Base-by-base conservation (phyloP, 2,329 filamentous ascomycete genomes). In the Fusarium albosuccineum region DNA sequence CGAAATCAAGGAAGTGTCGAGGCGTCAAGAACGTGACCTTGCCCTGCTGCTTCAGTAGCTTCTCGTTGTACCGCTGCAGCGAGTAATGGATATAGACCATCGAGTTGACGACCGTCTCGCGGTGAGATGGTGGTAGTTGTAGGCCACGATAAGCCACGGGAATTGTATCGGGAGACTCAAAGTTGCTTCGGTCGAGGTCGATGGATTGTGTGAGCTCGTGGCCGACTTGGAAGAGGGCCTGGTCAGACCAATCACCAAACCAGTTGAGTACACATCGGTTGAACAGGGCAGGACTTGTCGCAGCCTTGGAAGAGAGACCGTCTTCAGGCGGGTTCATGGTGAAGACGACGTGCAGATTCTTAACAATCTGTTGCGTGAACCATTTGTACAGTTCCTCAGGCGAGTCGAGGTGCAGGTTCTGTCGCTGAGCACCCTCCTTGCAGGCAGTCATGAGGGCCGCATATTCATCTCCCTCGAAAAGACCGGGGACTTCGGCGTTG, bases 311-410 rank as follows among this genome's bases (percentile, higher is more conserved):
- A 2, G 93, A 96, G 9, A 99, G 83, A 1, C 96, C 95, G 72
- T 96, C 96, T 76, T 97, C 93, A 0, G 96, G 97, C 13, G 96
- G 96, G 79, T 99, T 99, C 96, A 99, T 99, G 4, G 96, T 99
- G 79, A 99, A 99, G 22, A 99, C 96, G 48, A 99, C 96, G 75
- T 99, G 96, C 40, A 99, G 83, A 76, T 99, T 99, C 84, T 97
- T 97, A 77, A 99, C 92, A 74, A 99, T 98, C 79, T 99, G 96
- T 74, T 97, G 93, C 0, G 97, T 99, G 82, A 99, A 99, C 96
- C 96, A 99, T 82, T 98, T 98, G 86, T 99, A 99, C n/a, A 99
- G 85, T 79, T 99, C 96, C 82, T 99, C 97, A 71, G 97, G 94
- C 1, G 96, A 98, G 81, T 99, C 96, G 1, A 99, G 87, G 61